Evolutionary conservation across 257 asterid species (phyloP), one percentile per base, ranked within the genome.

Genomic region (Penstemon eatonii): DNA sequence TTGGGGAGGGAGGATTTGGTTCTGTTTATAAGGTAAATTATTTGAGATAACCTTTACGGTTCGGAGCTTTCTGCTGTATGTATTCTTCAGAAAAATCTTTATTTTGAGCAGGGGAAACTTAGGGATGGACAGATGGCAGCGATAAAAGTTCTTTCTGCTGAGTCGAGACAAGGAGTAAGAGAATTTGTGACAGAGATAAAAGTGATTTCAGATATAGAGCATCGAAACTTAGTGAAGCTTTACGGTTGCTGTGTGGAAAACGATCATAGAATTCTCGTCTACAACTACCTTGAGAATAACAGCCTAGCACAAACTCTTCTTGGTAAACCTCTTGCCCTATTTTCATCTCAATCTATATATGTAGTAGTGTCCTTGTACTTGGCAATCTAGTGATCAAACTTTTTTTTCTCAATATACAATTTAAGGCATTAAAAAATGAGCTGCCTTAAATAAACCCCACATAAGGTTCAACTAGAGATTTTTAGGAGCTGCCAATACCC

Each of bases 1-100:
- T 94, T 18, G 99, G 99, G 68, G 96, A 83, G 82, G 99, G 99
- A 45, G 99, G 97, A 67, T 94, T 94, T 78, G 99, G 99, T 69
- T 79, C 87, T 13, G 99, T 94, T 59, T 94, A 78, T 71, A 89
- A 82, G 97, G 99, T 94, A 75, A 70, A 60, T 25, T 25, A 25
- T 25, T 25, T 25, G 2, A 1, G 33, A 25, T 60, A 67, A 59
- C 18, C 12, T 40, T 8, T 50, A n/a, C 25, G 44, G 8, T 70
- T 73, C 69, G 37, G 19, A 42, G 53, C 69, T 13, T 55, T 65
- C 33, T 47, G 63, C 75, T 61, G 33, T 25, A 25, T 25, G 46
- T 55, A 8, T 33, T 71, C 80, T 71, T 57, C 54, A 41, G 12
- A 18, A 51, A 41, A 3, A 12, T 19, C 55, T 36, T 56, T 12